Percentiles rank a stretch among this genome's conserved stretches.
These are phyloP conservation scores for Sanghuangporus baumii DNA, from an alignment of 1,284 basidiomycete genomes.

Conservation along the genomic window DNA sequence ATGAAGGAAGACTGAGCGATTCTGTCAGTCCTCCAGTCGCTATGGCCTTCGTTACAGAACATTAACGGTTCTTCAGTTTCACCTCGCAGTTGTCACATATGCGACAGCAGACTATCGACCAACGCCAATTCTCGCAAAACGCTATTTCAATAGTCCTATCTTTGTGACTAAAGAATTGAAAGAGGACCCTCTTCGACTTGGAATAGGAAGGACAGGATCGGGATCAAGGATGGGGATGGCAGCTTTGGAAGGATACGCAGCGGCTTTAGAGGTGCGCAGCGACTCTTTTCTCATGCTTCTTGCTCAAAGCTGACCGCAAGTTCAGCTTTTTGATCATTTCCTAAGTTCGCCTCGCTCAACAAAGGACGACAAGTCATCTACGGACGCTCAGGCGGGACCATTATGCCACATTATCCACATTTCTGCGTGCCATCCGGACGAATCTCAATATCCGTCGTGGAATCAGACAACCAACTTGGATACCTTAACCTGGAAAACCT, in stretches of 20 bases:
- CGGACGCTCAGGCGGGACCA: conserved; percentile 19
- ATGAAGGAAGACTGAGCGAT: conserved; percentile 35
- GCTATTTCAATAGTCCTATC: conserved; percentile 44
- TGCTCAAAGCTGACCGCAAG: neutral
- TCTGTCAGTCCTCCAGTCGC: conserved; percentile 26
- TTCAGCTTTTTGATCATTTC: conserved; percentile 51
- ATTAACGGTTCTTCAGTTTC: conserved; percentile 33
- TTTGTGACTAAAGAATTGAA: conserved; percentile 40
- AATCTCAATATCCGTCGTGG: conserved; percentile 45
- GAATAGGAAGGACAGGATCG: conserved; percentile 49
- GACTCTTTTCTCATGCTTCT: neutral
- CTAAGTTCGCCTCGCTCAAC: conserved; percentile 18
- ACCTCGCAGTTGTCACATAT: conserved; percentile 55
- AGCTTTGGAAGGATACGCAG: conserved; percentile 64
- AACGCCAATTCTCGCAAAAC: conserved; percentile 48
- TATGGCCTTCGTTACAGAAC: neutral
- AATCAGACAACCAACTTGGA: conserved; percentile 52
- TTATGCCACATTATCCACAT: conserved; percentile 56
- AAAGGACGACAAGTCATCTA: conserved; percentile 21
- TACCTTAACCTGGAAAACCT: conserved; percentile 54
- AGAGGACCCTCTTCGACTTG: conserved; percentile 42
- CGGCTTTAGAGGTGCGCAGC: conserved; percentile 57
- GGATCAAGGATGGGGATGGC: conserved; percentile 53
- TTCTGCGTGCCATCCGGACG: conserved; percentile 51
- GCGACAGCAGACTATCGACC: conserved; percentile 44